Base-by-base conservation (phyloP, 2,329 filamentous ascomycete species). In the Daldinia sp. region DNA sequence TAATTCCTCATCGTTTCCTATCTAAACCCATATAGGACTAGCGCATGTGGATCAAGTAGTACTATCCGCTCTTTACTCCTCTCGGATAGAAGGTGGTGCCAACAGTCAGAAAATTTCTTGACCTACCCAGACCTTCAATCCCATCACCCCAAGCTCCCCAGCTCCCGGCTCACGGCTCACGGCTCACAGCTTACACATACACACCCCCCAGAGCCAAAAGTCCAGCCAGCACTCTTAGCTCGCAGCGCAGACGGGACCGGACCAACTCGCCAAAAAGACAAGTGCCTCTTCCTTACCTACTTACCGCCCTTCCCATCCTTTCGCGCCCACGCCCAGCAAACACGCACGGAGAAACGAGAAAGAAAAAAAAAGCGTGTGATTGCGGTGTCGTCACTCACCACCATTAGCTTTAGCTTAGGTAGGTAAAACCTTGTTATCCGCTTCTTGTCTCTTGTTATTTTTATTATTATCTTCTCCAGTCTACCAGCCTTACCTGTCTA, bases 191-290 rank as follows among this genome's bases (percentile, higher is more conserved):
- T n/a, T n/a, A 39, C 35, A 39, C 3, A 35, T 6, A 35, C 18
- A 15, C 33, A 42, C 42, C 20, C 42, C 42, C 54, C 55, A 54
- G 48, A 15, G 23, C 46, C 51, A 46, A 30, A 48, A 37, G 39
- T 46, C 48, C 50, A 55, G 50, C 26, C 48, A 65, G 56, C 50
- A 33, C 58, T 42, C 35, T 35, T 44, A 55, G 54, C 50, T 50
- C 55, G 28, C 18, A 64, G 53, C 57, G 44, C 60, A 61, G 62
- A 46, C 57, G 61, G 39, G 64, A 69, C 67, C 67, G 67, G 69
- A 51, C 68, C 65, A 68, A 42, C 56, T 69, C 66, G 60, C 69
- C 62, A 66, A 63, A 70, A 71, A 67, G 53, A 64, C 62, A 71
- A 68, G 64, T 67, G 51, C 53, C 63, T 67, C 62, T 68, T 59